Base-by-base conservation (phyloP, 805 yeast genomes). In the Candida corydali region DNA sequence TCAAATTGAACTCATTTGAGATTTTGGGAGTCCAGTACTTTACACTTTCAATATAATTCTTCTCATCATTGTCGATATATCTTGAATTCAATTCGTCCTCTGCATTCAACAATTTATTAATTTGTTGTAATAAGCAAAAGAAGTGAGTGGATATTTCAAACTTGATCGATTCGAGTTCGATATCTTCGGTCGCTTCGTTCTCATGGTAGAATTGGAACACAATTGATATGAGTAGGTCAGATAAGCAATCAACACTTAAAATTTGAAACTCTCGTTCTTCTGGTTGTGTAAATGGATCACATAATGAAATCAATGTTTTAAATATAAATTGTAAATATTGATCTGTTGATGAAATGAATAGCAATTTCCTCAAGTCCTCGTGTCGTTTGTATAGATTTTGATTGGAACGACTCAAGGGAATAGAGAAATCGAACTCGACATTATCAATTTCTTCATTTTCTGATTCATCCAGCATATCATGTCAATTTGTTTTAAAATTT, bases 201-300 rank as follows among this genome's bases (percentile, higher is more conserved):
- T 41, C 36, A 8, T 26, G 43, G 27, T 41, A 42, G 41, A 40
- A 53, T 27, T 36, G 25, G 45, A 49, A 47, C 34, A 63, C 42
- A 30, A 76, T 53, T 0, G 76, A 75, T 7, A 78, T 54, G 17
- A 76, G 57, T 32, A 78, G 44, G 41, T 75, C 75, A 14, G 81
- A 69, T 9, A 80, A 49, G n/a, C 70, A 51, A 42, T 78, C 79
- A 5, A 80, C 53, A 8, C 86, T 80, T 12, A 80, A 60, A 1
- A 78, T 60, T 37, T 65, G 59, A 9, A 60, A 55, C 38, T 77
- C 82, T 17, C 68, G 69, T 27, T 80, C 84, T 18, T 72, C 69
- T 0, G 93, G 88, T 46, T 81, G 86, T 1, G 88, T 79, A 46
- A 71, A 63, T 2, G 88, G 86, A 52, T 83, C 89, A 37, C 70